Base-by-base conservation (phyloP, 2,329 filamentous ascomycete species). In the Fusarium sp. region DNA sequence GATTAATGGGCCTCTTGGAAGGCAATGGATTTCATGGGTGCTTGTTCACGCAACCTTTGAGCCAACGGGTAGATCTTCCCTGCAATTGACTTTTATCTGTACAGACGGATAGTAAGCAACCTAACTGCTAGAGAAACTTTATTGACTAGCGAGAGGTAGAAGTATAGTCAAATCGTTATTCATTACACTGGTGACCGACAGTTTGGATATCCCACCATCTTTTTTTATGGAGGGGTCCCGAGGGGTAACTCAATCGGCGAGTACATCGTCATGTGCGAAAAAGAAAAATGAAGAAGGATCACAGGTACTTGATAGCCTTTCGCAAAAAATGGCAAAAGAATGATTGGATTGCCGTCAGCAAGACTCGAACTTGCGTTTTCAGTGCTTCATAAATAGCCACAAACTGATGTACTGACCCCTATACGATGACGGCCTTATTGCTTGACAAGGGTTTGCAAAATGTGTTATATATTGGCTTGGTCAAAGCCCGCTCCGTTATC, bases 341-440 rank as follows among this genome's bases (percentile, higher is more conserved):
- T n/a, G 32, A n/a, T 41, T 17, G 14, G 15, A 45, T 52, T 70
- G 61, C 68, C 67, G 60, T 71, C 56, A 68, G 54, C 60, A 65
- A 68, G 68, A 71, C 65, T 71, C 65, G 68, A 71, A 71, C 68
- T 67, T 64, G 61, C 52, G 68, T 71, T 71, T 71, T 50, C 68
- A 71, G 67, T 65, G 67, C 22, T 59, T 68, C 44, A 11, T 37
- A 28, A 39, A 15, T 5, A 62, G 39, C 67, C 67, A 71, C 65
- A 72, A 71, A 69, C 68, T 71, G 68, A 48, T 71, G 62, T 68
- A 71, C 68, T 71, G 53, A 68, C 68, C 68, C 65, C 68, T 71
- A 71, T 71, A 71, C 66, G 69, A 71, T 71, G 62, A 71, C 65
- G 68, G 68, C 68, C 48, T 47, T 35, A 15, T 32, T 33, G 11